Evolutionary conservation across 2,329 filamentous ascomycete species (phyloP).

Genomic region (Aspergillus ochraceoroseus): DNA sequence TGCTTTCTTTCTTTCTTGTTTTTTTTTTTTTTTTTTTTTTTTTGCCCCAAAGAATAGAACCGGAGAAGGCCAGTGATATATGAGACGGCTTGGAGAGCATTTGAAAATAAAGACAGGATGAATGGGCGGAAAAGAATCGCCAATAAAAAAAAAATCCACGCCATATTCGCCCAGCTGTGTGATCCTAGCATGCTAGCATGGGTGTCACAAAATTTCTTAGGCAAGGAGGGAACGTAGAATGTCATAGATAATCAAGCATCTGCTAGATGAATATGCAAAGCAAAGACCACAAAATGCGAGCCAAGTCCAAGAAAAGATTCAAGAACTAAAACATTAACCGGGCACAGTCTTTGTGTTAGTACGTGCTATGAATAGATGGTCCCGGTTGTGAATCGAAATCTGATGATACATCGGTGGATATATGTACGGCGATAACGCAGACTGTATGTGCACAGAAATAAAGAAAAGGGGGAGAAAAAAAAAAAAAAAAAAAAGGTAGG

Average conservation of each 20-base stretch:
- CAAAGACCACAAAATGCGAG: slow-evolving; percentile 16
- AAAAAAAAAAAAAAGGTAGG: neutral
- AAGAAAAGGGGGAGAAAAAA: slow-evolving; percentile 9
- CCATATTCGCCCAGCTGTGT: slow-evolving; percentile 23
- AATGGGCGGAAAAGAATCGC: slow-evolving; percentile 7
- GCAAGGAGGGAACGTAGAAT: slow-evolving; percentile 8
- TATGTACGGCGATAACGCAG: slow-evolving; percentile 21
- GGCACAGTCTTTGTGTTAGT: slow-evolving; percentile 10
- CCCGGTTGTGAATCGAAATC: slow-evolving; percentile 18
- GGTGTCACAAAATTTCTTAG: slow-evolving; percentile 25
- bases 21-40: slow-evolving; percentile 1
- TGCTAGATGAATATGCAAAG: slow-evolving; percentile 15
- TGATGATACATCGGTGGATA: slow-evolving; percentile 32
- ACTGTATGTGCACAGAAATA: slow-evolving; percentile 29
- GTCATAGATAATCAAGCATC: slow-evolving; percentile 8
- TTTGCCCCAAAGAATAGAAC: no score
- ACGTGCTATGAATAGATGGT: slow-evolving; percentile 14
- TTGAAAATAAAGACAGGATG: neutral
- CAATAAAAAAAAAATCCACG: slow-evolving; percentile 18
- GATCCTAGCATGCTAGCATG: slow-evolving; percentile 25
- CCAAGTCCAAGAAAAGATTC: slow-evolving; percentile 9
- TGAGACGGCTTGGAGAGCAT: no score
- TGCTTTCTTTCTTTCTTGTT: neutral
- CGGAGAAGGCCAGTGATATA: no score
- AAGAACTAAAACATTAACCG: slow-evolving; percentile 16